Percentiles rank a stretch among this genome's conserved stretches.
These are phyloP conservation scores for Gomphus bonarii DNA, from an alignment of 1,284 basidiomycete species.

Conservation along the genomic window DNA sequence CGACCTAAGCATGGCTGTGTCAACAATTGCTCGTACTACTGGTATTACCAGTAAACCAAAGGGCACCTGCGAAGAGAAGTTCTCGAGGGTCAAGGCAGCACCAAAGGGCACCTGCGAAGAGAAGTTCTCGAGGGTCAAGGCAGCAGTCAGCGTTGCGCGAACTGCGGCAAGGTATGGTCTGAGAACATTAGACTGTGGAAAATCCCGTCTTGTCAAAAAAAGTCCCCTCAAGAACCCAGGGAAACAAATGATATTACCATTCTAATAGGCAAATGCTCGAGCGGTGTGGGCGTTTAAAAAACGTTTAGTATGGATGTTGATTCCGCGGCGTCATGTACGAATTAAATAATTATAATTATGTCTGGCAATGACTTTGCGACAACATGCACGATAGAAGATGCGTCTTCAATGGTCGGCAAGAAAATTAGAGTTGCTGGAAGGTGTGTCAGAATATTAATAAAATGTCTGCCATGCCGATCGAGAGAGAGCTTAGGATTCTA, in stretches of 20 bases:
- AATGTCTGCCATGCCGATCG: neutral
- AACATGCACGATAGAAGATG: conserved; percentile 3
- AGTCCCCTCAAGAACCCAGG: neutral
- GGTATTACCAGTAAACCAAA: conserved; percentile 1
- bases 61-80: conserved; percentile 96
- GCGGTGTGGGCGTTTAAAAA: neutral
- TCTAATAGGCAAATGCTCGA: neutral
- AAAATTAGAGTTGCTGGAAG: conserved; percentile 8
- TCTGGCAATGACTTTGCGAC: conserved; percentile 1
- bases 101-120: conserved; percentile 93
- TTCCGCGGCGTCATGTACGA: neutral
- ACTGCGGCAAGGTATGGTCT: conserved; percentile 96
- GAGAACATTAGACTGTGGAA: conserved; percentile 61
- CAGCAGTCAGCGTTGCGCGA: conserved; percentile 92
- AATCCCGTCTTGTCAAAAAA: conserved; percentile 13
- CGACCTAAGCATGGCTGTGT: conserved; percentile 48
- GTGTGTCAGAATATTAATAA: neutral
- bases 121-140: conserved; percentile 95
- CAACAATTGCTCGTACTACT: conserved; percentile 5
- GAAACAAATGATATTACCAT: conserved; percentile 35
- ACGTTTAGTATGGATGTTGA: neutral
- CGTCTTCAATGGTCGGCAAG: neutral
- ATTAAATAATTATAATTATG: neutral
- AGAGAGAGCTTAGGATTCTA: neutral
- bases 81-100: conserved; percentile 93